Base-by-base conservation (phyloP, 1,139 yeast species). In the Candida sanyaensis region DNA sequence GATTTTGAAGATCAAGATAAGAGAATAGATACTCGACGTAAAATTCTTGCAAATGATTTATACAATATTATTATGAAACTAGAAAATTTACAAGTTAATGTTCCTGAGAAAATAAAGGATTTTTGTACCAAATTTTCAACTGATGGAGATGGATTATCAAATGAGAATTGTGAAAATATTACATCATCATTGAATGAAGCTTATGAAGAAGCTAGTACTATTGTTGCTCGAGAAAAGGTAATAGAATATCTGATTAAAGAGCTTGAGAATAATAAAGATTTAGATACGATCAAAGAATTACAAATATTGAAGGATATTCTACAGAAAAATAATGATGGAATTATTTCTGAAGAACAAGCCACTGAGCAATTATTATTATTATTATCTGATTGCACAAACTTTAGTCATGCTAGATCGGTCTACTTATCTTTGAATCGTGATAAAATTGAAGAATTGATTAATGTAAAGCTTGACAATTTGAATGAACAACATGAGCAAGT, bases 51-150 rank as follows among this genome's bases (percentile, higher is more conserved):
- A 5, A 4, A 17, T 1, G 38, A 41, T 31, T 50, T 72, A 2
- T 71, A 60, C 50, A 55, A 60, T 2, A 46, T 65, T 3, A 65
- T 73, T 3, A 64, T 63, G 31, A 60, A 58, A 6, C 53, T 74
- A 21, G 70, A 67, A 46, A 45, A 49, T 26, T 56, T 63, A 28
- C 68, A 64, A 1, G 50, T 68, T 6, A 53, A 52, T 0, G 68
- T 74, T 1, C 77, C 78, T 1, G 6, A 45, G 2, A 48, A 53
- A 10, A 59, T 60, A 37, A 68, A 68, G 48, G 55, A 54, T 30
- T 32, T 69, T 3, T 64, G 66, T 1, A 69, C 66, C 48, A 50
- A 28, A 10, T 26, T 45, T 21, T 49, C 43, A 23, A 29, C 38
- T 12, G 11, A 3, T 13, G 6, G 6, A 3, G 42, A 33, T 27